Base-by-base conservation (phyloP, 2,329 filamentous ascomycete species). In the Ascochyta pisi region DNA sequence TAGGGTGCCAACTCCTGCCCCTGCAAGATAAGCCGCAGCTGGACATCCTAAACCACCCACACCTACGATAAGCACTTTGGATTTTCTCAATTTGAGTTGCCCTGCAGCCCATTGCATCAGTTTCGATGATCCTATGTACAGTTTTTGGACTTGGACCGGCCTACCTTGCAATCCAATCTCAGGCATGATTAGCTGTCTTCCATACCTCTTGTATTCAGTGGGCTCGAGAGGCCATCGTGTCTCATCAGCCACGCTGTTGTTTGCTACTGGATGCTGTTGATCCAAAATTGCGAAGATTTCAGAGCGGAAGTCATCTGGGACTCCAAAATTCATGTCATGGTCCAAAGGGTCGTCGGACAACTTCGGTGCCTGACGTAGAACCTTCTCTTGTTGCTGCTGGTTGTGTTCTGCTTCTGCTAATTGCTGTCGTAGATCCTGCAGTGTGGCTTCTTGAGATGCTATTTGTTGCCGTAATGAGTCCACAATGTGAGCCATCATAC, bases 21-120 rank as follows among this genome's bases (percentile, higher is more conserved):
- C 94, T 9, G 92, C 91, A 1, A 99, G 85, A 71, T 99, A 99
- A n/a, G 90, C 85, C 0, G 93, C 91, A 12, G 95, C 92, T 10
- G 95, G 95, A 72, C 92, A 98, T 10, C 95, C 95, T 12, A 99
- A 79, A 0, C 95, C 95, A 6, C 95, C 95, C 2, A 91, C 88
- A 10, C 95, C 95, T 23, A 99, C 84, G 42, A 99, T 82, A 7
- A 98, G 82, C 5, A 97, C 87, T 19, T 82, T 86, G 1, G 91
- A 82, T 1, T 82, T 79, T 67, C 86, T 89, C 15, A 98, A 80
- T 29, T 84, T 82, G 6, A 94, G 79, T 76, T 98, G 94, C 0
- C 91, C 92, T 92, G 52, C 8, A 6, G 3, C 3, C 3, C 6
- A 12, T 22, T 1, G 16, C 2, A 42, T 56, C 16, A 56, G 48